Evolutionary conservation across 306 rosid species (phyloP).

Genomic region (Quercus berberidifolia): DNA sequence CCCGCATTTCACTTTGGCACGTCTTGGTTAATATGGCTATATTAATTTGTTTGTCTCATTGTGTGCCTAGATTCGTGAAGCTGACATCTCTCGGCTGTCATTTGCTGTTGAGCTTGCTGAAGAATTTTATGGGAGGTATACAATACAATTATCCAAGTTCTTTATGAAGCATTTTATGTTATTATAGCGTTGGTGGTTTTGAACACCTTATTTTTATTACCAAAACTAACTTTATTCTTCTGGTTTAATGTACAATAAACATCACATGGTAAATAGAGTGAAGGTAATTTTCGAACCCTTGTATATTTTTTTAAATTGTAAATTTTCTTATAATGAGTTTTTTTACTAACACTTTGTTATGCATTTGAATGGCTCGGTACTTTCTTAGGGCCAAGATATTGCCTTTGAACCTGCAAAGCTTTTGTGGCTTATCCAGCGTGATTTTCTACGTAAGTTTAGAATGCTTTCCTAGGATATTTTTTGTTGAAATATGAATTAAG

Average conservation of each 20-base stretch:
- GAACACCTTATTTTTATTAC: neutral
- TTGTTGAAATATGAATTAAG: neutral
- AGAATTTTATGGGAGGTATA: constrained; percentile 97
- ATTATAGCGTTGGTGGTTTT: neutral
- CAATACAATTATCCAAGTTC: constrained; percentile 21
- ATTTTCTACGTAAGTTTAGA: constrained; percentile 78
- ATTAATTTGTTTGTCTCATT: constrained; percentile 23
- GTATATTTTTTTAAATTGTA: neutral
- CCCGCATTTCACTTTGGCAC: neutral
- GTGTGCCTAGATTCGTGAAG: constrained; percentile 82
- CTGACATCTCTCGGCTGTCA: constrained; percentile 91
- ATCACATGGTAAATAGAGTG: constrained; percentile 55
- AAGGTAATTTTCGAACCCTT: constrained; percentile 57
- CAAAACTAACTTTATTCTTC: constrained; percentile 39
- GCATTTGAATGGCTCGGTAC: constrained; percentile 18
- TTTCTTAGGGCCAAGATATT: constrained; percentile 83
- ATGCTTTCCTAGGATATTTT: constrained; percentile 9
- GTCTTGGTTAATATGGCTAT: neutral
- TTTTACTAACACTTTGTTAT: constrained; percentile 1
- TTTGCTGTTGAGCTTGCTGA: constrained; percentile 99
- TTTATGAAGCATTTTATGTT: constrained; percentile 1
- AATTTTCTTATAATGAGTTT: constrained; percentile 7
- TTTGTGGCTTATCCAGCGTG: constrained; percentile 99
- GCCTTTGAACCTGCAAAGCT: constrained; percentile 99
- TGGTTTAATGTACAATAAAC: constrained; percentile 34